These are phyloP conservation scores for Xylaria polymorpha DNA, from an alignment of 2,329 filamentous ascomycete species.

Conservation along the genomic window DNA sequence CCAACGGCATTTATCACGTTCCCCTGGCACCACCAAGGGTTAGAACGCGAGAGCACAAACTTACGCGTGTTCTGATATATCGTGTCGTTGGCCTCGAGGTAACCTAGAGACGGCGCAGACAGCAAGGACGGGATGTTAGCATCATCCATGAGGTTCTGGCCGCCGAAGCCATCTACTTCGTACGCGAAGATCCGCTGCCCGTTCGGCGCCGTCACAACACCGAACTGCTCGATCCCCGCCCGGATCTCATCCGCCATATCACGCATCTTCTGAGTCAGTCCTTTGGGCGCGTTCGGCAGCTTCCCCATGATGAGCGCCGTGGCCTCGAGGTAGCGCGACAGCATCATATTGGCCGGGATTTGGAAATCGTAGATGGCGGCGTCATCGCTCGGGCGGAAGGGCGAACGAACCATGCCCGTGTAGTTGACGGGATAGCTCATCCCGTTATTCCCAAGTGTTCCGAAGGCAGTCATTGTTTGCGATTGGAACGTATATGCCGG, in stretches of 20 bases:
- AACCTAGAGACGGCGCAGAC: conserved; percentile 72
- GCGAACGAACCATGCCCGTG: conserved; percentile 85
- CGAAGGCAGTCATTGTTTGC: conserved; percentile 76
- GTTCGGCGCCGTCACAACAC: conserved; percentile 63
- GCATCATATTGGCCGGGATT: conserved; percentile 91
- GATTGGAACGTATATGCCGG: conserved; percentile 79
- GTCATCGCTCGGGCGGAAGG: conserved; percentile 92
- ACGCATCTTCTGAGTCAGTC: conserved; percentile 66
- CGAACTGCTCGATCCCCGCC: conserved; percentile 75
- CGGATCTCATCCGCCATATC: conserved; percentile 71
- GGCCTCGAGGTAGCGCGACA: conserved; percentile 70
- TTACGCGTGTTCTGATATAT: conserved; percentile 83
- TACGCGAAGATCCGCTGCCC: conserved; percentile 74
- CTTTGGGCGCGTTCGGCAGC: conserved; percentile 53
- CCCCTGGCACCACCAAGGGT: conserved; percentile 81
- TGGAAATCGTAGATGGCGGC: conserved; percentile 86
- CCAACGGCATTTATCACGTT: conserved; percentile 78
- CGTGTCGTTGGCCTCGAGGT: conserved; percentile 66
- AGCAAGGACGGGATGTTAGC: conserved; percentile 77
- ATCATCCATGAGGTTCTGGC: conserved; percentile 75
- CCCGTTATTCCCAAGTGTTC: conserved; percentile 82
- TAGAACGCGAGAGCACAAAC: conserved; percentile 79
- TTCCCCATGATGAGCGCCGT: conserved; percentile 59
- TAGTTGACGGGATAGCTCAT: conserved; percentile 82
- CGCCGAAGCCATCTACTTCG: conserved; percentile 81